Conservation (phyloP, 176 grass and related monocot species). For the Phoenix roebelenii region DNA sequence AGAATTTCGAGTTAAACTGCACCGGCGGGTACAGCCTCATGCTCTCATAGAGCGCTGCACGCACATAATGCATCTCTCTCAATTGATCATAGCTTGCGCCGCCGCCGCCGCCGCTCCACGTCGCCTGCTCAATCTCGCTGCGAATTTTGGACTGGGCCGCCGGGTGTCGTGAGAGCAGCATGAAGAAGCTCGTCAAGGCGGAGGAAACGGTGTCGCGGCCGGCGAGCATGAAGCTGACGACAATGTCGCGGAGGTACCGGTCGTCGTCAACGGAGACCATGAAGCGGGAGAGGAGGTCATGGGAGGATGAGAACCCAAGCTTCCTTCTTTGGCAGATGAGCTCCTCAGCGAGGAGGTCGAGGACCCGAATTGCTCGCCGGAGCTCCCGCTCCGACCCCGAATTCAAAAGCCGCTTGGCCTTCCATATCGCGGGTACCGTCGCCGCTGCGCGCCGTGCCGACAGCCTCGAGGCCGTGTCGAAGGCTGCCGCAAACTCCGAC, state of each 20-base stretch:
- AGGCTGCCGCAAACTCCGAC: conserved; percentile 54
- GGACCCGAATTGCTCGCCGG: conserved; percentile 41
- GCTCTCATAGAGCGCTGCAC: conserved; percentile 55
- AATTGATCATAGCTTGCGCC: conserved; percentile 25
- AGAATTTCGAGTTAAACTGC: conserved; percentile 75
- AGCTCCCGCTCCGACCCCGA: conserved; percentile 57
- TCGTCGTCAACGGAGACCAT: conserved; percentile 57
- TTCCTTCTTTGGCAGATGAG: conserved; percentile 65
- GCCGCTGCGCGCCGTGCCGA: conserved; percentile 47
- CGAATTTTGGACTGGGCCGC: conserved; percentile 35
- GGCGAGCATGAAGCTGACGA: conserved; percentile 81
- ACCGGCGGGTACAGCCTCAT: conserved; percentile 86
- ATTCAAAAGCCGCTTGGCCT: conserved; percentile 49
- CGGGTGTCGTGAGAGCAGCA: conserved; percentile 51
- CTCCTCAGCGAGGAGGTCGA: conserved; percentile 52
- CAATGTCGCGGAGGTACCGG: conserved; percentile 77
- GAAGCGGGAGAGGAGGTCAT: conserved; percentile 80
- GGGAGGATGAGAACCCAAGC: conserved; percentile 32
- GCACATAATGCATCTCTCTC: conserved; percentile 68
- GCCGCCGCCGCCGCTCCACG: neutral
- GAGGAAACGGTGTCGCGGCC: conserved; percentile 75
- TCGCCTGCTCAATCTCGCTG: conserved; percentile 35
- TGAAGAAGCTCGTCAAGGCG: conserved; percentile 58
- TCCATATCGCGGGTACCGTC: conserved; percentile 55
- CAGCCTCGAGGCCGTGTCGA: conserved; percentile 65